phyloP scores from a whole-genome alignment of 2,329 filamentous ascomycete species.

The Fusarium metavorans region DNA sequence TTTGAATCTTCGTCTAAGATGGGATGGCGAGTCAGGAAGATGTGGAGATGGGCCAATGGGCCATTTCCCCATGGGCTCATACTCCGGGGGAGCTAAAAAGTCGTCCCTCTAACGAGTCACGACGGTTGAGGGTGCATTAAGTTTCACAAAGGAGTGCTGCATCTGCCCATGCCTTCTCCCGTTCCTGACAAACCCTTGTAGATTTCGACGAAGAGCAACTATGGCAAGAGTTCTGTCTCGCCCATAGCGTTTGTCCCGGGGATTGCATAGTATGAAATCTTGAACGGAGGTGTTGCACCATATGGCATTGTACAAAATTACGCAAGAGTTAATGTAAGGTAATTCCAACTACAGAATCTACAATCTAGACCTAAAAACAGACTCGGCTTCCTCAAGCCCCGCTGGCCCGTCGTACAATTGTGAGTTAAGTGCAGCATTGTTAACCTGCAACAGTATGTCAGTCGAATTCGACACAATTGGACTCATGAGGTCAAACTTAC shows the following conservation, averaged over 20 bases:
- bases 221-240: background rate
- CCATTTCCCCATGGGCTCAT: background rate
- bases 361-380: background rate
- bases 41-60: background rate
- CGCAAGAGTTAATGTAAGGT: background rate
- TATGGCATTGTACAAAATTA: background rate
- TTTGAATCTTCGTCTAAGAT: slow-evolving; percentile 10
- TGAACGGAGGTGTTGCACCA: background rate
- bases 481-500: background rate
- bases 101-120: background rate
- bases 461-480: background rate
- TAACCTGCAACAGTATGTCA: background rate
- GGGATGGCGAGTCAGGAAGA: background rate
- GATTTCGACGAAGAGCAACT: background rate
- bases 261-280: background rate
- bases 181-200: background rate
- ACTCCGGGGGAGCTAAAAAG: background rate
- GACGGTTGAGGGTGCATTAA: background rate
- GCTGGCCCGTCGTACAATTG: background rate
- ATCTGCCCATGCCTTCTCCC: background rate
- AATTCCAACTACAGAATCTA: background rate
- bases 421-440: background rate
- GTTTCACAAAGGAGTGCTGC: background rate
- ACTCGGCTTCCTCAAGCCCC: background rate
- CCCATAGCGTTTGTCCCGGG: background rate